Evolutionary conservation across 108 stramenopile species (phyloP).

Genomic region (Stephanodiscus minutulus): DNA sequence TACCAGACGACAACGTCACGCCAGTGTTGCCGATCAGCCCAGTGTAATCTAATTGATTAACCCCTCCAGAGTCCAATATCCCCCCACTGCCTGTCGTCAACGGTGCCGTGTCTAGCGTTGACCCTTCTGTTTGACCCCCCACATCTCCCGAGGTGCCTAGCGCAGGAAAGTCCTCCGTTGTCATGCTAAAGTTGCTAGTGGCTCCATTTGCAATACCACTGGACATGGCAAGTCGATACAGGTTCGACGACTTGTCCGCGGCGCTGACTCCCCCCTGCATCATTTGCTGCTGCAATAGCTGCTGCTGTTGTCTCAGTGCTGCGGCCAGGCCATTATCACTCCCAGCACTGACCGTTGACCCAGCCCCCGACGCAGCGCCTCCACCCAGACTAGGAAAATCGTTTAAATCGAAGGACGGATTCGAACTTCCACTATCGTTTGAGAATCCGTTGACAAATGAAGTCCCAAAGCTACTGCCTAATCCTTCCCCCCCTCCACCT

Average conservation of each 20-base stretch:
- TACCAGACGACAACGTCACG: slow-evolving; percentile 6
- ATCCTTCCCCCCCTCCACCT: slow-evolving; percentile 17
- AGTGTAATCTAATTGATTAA: slow-evolving; percentile 47
- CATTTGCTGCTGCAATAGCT: slow-evolving; percentile 71
- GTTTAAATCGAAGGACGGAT: slow-evolving; percentile 74
- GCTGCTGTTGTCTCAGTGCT: slow-evolving; percentile 75
- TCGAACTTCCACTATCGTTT: slow-evolving; percentile 30
- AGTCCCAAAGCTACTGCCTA: slow-evolving; percentile 29
- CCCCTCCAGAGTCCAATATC: slow-evolving; percentile 30
- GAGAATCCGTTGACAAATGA: slow-evolving; percentile 43
- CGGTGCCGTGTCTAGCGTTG: slow-evolving; percentile 21
- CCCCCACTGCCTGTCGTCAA: slow-evolving; percentile 25
- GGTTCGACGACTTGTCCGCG: slow-evolving; percentile 53
- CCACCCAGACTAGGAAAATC: slow-evolving; percentile 89
- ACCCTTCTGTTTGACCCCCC: slow-evolving; percentile 28
- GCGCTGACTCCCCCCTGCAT: slow-evolving; percentile 47
- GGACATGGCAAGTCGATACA: slow-evolving; percentile 81
- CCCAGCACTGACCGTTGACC: slow-evolving; percentile 27
- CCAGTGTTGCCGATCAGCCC: slow-evolving; percentile 47
- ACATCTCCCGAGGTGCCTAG: slow-evolving; percentile 32
- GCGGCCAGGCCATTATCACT: slow-evolving; percentile 67
- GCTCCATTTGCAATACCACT: slow-evolving; percentile 54
- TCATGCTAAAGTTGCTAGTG: slow-evolving; percentile 75
- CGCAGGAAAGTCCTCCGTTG: slow-evolving; percentile 87
- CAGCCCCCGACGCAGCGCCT: slow-evolving; percentile 37